Conservation (phyloP, 1,139 yeast genomes). For the Pneumocystis murina region DNA sequence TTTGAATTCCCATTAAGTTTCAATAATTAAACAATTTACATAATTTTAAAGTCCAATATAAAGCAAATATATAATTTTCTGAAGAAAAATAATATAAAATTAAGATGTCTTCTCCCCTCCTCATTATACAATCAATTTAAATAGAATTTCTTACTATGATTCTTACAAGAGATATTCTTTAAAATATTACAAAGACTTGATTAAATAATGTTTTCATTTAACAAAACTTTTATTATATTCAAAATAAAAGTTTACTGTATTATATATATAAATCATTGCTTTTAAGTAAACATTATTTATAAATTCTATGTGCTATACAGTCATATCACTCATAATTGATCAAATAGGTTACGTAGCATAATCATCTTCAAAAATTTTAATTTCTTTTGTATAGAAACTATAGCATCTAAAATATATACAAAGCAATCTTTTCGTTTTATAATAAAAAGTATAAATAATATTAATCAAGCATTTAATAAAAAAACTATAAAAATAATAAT, state of each 20-base stretch:
- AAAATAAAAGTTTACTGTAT: background rate
- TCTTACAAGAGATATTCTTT: background rate
- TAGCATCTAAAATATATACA: background rate
- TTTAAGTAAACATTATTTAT: background rate
- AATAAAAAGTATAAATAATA: background rate
- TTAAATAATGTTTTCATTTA: background rate
- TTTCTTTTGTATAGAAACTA: background rate
- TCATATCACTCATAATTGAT: background rate
- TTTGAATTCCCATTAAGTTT: too few relatives aligned
- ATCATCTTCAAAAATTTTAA: background rate
- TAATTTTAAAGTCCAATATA: background rate
- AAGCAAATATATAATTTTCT: too few relatives aligned
- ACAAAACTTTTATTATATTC: background rate
- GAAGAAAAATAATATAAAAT: too few relatives aligned
- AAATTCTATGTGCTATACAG: background rate
- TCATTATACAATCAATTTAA: too few relatives aligned
- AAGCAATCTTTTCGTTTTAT: background rate
- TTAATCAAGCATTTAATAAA: background rate
- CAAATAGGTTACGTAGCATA: background rate
- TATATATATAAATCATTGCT: background rate
- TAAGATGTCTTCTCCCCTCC: too few relatives aligned
- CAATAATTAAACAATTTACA: too few relatives aligned
- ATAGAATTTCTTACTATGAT: too few relatives aligned
- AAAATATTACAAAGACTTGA: background rate
- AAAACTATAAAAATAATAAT: background rate